Base-by-base conservation (phyloP, 768 basidiomycete species). In the Mycena haematopus region DNA sequence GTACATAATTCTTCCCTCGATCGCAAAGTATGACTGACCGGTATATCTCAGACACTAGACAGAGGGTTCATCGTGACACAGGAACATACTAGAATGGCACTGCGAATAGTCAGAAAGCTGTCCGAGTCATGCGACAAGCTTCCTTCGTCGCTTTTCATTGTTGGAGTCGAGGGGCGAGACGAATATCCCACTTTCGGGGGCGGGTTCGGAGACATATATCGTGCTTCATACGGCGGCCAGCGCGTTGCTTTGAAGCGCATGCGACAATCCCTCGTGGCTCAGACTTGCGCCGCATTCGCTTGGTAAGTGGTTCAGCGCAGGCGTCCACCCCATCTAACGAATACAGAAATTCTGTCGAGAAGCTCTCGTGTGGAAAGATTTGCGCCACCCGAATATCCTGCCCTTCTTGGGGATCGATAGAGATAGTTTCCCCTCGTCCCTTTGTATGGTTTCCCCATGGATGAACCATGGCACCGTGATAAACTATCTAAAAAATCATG, bases 401-500 rank as follows among this genome's bases (percentile, higher is more conserved):
- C 73, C 70, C 5, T 73, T 76, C 46, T n/a, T 76, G 21, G 74
- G 75, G 2, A 69, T 74, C 25, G 72, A 73, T 47, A 49, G 58
- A 1, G 66, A 69, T 33, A 65, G 64, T 14, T 75, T 74, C 45
- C 66, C 69, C 1, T 53, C 56, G 13, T 65, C 62, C 6, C 62
- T 71, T n/a, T 75, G 74, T 45, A 67, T 75, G 64, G 72, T 72
- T 27, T 72, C 74, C 3, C 74, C 72, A 10, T 73, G 72, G 72
- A 73, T 75, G 72, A 56, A 62, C 31, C 66, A 71, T 38, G 71
- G 74, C 17, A 73, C 70, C 19, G 60, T 75, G 17, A n/a, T 68
- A 3, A 59, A 70, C 25, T 70, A 65, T 56, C 61, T 70, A 29
- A 56, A 66, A 22, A 40, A 52, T 19, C 66, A 71, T 51, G 70